These are phyloP conservation scores for Niveomyces coronatus DNA, from an alignment of 2,329 filamentous ascomycete species.

Conservation along the genomic window DNA sequence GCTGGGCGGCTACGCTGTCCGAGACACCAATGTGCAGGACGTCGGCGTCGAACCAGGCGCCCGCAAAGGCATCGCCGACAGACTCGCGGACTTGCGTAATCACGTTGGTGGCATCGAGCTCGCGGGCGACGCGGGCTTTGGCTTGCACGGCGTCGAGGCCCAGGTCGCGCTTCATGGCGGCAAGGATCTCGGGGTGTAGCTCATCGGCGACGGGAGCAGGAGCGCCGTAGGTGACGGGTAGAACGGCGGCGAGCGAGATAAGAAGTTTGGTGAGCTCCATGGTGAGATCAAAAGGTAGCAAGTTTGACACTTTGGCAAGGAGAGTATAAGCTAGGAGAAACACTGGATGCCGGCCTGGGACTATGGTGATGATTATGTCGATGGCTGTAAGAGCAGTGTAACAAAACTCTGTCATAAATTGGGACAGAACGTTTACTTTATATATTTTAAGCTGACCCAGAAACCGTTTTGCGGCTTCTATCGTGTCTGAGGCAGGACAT, in stretches of 20 bases:
- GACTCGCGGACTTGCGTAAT: slow-evolving; percentile 23
- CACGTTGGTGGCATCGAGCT: slow-evolving; percentile 24
- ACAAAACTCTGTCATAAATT: no score
- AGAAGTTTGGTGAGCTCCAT: slow-evolving; percentile 30
- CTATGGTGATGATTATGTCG: no score
- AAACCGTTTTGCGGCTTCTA: no score
- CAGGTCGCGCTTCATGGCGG: slow-evolving; percentile 32
- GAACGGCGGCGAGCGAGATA: slow-evolving; percentile 25
- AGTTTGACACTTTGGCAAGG: no score
- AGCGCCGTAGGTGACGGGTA: slow-evolving; percentile 29
- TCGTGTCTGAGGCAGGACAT: no score
- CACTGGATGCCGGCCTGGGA: no score
- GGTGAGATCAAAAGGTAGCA: no score
- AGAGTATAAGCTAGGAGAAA: no score
- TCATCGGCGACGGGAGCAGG: slow-evolving; percentile 22
- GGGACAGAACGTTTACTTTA: no score
- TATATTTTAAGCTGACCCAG: no score
- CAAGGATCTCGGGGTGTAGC: slow-evolving; percentile 29
- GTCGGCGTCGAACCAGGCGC: slow-evolving; percentile 27
- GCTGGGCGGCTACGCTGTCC: slow-evolving; percentile 22
- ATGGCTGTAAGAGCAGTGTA: no score
- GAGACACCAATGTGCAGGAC: slow-evolving; percentile 26
- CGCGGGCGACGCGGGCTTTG: slow-evolving; percentile 26
- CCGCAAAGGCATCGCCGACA: slow-evolving; percentile 24
- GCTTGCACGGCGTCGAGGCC: slow-evolving; percentile 28